Conservation (phyloP, 164 flowering plant species). For the Stephania yunnanensis region DNA sequence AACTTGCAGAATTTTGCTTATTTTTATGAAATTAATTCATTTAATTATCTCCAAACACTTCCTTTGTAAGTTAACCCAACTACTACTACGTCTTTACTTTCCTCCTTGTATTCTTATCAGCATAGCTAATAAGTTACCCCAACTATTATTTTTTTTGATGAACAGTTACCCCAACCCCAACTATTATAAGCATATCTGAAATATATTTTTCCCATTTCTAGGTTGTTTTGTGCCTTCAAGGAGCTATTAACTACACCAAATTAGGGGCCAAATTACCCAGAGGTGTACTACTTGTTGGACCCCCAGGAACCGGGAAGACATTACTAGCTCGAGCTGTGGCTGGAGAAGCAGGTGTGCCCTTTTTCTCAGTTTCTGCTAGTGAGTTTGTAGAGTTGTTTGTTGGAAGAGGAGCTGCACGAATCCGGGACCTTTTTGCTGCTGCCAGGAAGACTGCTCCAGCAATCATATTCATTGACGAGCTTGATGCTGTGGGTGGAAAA, state of each 20-base stretch:
- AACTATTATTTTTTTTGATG: too few relatives aligned
- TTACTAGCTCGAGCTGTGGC: slow-evolving; percentile 97
- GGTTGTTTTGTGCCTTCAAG: slow-evolving; percentile 89
- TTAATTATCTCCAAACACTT: background rate
- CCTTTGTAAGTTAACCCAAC: background rate
- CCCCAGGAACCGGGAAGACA: slow-evolving; percentile 99
- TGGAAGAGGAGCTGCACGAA: slow-evolving; percentile 99
- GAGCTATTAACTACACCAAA: slow-evolving; percentile 68
- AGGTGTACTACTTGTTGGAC: slow-evolving; percentile 91
- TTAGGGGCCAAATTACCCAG: slow-evolving; percentile 92
- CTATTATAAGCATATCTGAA: background rate
- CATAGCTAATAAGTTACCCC: too few relatives aligned
- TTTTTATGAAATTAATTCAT: background rate
- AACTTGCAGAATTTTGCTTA: background rate
- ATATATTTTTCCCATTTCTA: slow-evolving; percentile 21
- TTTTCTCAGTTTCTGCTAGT: slow-evolving; percentile 91
- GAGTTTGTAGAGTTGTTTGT: slow-evolving; percentile 98
- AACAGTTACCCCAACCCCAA: too few relatives aligned
- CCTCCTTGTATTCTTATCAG: background rate
- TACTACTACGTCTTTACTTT: background rate
- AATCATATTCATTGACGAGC: slow-evolving; percentile 94
- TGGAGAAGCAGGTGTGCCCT: slow-evolving; percentile 98
- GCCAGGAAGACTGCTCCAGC: slow-evolving; percentile 93
- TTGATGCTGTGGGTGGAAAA: slow-evolving; percentile 97
- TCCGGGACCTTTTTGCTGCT: slow-evolving; percentile 77